Evolutionary conservation across 257 asterid species (phyloP), one percentile per base, ranked within the genome.

Genomic region (Salvia miltiorrhiza): DNA sequence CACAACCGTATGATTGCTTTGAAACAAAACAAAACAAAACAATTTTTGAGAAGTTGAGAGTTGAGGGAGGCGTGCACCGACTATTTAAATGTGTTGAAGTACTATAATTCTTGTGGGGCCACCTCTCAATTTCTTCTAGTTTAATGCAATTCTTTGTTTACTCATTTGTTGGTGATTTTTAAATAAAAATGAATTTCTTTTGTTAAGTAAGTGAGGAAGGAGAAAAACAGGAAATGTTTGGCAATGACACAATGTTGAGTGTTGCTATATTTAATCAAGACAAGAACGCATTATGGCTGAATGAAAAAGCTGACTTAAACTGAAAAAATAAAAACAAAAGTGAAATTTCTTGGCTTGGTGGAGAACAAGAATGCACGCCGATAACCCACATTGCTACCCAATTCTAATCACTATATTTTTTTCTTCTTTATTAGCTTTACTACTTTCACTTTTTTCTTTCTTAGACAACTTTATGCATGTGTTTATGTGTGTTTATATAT

Each of bases 21-120:
- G 61, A 58, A 71, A 73, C 35, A 71, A 14, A n/a, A n/a, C n/a
- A n/a, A n/a, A n/a, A n/a, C n/a, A n/a, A n/a, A 35, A 40, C 61
- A n/a, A 50, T 53, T 17, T 53, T 64, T 67, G 56, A 57, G 69
- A 59, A 16, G 9, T 67, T 48, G 72, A 55, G 69, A 61, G 57
- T 73, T 58, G 56, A 78, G n/a, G n/a, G n/a, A n/a, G 81, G 83
- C 87, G 83, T 81, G 86, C 84, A 69, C 67, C 71, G 61, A 60
- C 84, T 75, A 77, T 79, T 76, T 76, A 69, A 57, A 55, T 66
- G 44, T 69, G 79, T 57, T 76, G 49, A 62, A 63, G 61, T 70
- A 60, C 14, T 24, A 57, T 19, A 52, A 24, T 53, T 65, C 63
- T 74, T 53, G 47, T 55, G 74, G 39, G 14, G 5, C 64, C n/a